phyloP scores from a whole-genome alignment of 78 protist species.

The slime mould (Dictyostelium discoideum) region DNA sequence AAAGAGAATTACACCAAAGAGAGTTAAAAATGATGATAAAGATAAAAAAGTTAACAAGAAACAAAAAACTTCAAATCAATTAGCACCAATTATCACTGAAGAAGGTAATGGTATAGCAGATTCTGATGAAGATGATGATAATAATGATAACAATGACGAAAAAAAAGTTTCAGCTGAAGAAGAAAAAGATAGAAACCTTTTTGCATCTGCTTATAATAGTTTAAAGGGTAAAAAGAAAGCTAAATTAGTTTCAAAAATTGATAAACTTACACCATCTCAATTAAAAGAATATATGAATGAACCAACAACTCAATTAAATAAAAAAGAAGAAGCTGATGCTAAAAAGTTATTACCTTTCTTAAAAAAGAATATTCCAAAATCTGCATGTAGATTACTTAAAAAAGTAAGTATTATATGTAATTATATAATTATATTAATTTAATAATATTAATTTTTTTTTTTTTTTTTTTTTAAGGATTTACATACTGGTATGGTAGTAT shows the following conservation, averaged over 20 bases:
- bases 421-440: not conserved
- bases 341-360: conserved; percentile 43
- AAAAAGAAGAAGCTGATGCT: conserved; percentile 46
- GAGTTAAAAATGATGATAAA: not conserved
- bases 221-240: conserved; percentile 28
- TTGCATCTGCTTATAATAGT: conserved; percentile 21
- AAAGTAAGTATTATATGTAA: not conserved
- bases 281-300: conserved; percentile 27
- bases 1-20: not conserved
- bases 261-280: not conserved
- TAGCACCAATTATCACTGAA: not conserved
- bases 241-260: not conserved
- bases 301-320: not conserved
- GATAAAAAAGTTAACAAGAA: not conserved
- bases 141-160: not conserved
- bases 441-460: not conserved
- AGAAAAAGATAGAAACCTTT: conserved; percentile 28
- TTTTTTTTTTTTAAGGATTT: conserved; percentile 14
- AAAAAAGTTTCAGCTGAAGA: not conserved
- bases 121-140: not conserved
- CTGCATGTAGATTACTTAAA: conserved; percentile 9
- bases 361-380: not conserved
- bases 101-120: not conserved
- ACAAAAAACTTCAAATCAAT: not conserved
- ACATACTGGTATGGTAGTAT: conserved; percentile 39